These are phyloP conservation scores for Tylopilus rubrobrunneus DNA, from an alignment of 768 basidiomycete species.

Conservation along the genomic window DNA sequence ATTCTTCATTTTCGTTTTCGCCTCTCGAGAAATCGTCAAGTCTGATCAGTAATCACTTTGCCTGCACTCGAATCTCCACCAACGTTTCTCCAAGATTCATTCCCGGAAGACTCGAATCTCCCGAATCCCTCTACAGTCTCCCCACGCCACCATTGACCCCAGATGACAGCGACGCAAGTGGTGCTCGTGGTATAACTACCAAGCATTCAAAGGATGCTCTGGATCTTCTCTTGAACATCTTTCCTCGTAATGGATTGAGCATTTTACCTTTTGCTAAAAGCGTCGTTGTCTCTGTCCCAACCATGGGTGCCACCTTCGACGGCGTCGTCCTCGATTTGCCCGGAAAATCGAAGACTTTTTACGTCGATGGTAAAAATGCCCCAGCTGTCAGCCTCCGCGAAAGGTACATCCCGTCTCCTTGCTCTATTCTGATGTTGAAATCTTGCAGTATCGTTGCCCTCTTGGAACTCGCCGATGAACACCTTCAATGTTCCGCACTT, in stretches of 20 bases:
- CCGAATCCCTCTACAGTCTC: slow-evolving; percentile 38
- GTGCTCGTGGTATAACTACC: slow-evolving; percentile 38
- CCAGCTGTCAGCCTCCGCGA: slow-evolving; percentile 76
- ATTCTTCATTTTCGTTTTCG: slow-evolving; percentile 31
- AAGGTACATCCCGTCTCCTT: slow-evolving; percentile 47
- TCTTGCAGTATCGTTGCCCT: slow-evolving; percentile 73
- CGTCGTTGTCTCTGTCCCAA: slow-evolving; percentile 68
- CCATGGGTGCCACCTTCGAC: slow-evolving; percentile 66
- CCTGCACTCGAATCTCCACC: slow-evolving; percentile 24
- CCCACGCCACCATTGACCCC: slow-evolving; percentile 80
- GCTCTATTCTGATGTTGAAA: background rate
- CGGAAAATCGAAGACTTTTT: slow-evolving; percentile 68
- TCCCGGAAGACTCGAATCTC: slow-evolving; percentile 37
- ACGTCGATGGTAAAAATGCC: slow-evolving; percentile 81
- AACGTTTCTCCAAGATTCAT: slow-evolving; percentile 41
- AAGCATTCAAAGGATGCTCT: slow-evolving; percentile 60
- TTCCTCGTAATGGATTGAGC: slow-evolving; percentile 66
- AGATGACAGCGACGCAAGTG: slow-evolving; percentile 51
- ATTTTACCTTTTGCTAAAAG: slow-evolving; percentile 72
- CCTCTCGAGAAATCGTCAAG: slow-evolving; percentile 20
- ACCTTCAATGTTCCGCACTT: slow-evolving; percentile 69
- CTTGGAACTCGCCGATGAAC: slow-evolving; percentile 85
- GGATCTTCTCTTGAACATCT: slow-evolving; percentile 74
- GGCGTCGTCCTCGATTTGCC: slow-evolving; percentile 77
- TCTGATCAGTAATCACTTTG: slow-evolving; percentile 16